Evolutionary conservation across 257 asterid species (phyloP).

Genomic region (Cinchona pubescens): DNA sequence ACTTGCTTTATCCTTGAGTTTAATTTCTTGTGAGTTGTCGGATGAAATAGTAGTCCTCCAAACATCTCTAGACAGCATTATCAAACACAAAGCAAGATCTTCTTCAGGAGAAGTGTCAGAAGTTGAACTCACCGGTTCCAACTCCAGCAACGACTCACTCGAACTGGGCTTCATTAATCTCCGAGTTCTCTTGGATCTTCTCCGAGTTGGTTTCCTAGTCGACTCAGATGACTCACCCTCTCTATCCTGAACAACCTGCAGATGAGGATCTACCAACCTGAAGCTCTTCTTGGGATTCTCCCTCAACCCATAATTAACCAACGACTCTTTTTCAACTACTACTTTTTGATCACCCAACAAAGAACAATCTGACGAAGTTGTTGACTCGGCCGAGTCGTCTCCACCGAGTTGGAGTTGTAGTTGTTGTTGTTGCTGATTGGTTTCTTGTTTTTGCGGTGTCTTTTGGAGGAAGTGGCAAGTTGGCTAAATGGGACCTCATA

Average conservation of each 20-base stretch:
- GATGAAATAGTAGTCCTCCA: constrained; percentile 21
- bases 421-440: constrained; percentile 8
- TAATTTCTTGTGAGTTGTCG: constrained; percentile 13
- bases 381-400: constrained; percentile 30
- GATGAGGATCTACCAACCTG: constrained; percentile 40
- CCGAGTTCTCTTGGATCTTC: constrained; percentile 33
- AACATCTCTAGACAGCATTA: constrained; percentile 64
- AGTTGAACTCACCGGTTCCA: constrained; percentile 30
- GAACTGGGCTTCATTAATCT: constrained; percentile 17
- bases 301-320: constrained; percentile 25
- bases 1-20: constrained; percentile 30
- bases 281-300: constrained; percentile 35
- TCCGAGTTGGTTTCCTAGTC: constrained; percentile 27
- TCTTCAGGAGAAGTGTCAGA: constrained; percentile 40
- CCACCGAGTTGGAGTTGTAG: constrained; percentile 1
- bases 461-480: constrained; percentile 56
- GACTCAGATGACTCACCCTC: constrained; percentile 42
- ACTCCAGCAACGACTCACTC: constrained; percentile 21
- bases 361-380: constrained; percentile 32
- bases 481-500: constrained; percentile 61
- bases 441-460: constrained; percentile 30
- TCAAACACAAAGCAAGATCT: constrained; percentile 56
- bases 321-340: constrained; percentile 14
- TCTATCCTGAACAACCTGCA: constrained; percentile 34
- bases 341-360: constrained; percentile 18